Conservation (phyloP, 2,329 filamentous ascomycete species). For the Thermochaetoides dissita region DNA sequence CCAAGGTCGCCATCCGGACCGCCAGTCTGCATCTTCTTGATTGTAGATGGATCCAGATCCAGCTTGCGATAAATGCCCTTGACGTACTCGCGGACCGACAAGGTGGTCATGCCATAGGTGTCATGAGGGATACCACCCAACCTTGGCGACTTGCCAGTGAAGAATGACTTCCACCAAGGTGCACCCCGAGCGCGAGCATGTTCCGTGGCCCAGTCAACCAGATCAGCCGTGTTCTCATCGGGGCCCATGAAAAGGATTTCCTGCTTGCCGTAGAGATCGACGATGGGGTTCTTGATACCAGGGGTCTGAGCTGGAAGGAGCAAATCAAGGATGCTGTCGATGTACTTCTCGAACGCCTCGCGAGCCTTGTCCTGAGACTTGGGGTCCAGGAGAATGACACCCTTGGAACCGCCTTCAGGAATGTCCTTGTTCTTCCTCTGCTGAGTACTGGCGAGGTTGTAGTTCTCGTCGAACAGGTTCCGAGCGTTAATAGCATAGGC, state of each 20-base stretch:
- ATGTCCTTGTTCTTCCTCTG: constrained; percentile 99
- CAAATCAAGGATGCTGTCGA: constrained; percentile 93
- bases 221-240: constrained; percentile 94
- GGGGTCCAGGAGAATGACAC: constrained; percentile 86
- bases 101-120: constrained; percentile 89
- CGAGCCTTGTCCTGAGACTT: constrained; percentile 85
- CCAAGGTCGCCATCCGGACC: constrained; percentile 93
- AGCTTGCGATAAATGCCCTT: constrained; percentile 95
- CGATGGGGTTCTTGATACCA: constrained; percentile 97
- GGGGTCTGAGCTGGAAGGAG: constrained; percentile 79
- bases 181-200: constrained; percentile 78
- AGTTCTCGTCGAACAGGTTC: constrained; percentile 96
- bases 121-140: constrained; percentile 96
- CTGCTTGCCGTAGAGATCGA: constrained; percentile 85
- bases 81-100: constrained; percentile 92
- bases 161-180: constrained; percentile 99
- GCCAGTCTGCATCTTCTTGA: constrained; percentile 93
- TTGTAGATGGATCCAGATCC: constrained; percentile 68
- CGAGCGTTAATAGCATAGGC: constrained; percentile 93
- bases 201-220: constrained; percentile 97
- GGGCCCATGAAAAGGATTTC: constrained; percentile 98
- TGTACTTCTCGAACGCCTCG: constrained; percentile 98
- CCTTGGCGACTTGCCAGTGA: constrained; percentile 94
- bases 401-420: constrained; percentile 93
- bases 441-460: constrained; percentile 93